Conservation (phyloP, 2,329 filamentous ascomycete species). For the Emmonsia crescens region DNA sequence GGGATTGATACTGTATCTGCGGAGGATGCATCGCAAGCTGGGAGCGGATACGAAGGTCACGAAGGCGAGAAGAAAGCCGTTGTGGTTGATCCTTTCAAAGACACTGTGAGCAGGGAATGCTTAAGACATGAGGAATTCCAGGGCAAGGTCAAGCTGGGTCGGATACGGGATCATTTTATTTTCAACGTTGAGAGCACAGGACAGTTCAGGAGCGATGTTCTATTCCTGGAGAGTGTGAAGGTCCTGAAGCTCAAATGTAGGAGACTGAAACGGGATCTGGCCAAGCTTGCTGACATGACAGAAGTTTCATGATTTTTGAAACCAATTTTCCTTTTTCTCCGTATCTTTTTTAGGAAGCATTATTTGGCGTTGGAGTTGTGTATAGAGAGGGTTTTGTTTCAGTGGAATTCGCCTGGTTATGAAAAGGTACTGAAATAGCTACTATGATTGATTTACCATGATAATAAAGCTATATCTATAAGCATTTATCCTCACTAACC, state of each 20-base stretch:
- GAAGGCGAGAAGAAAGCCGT: constrained; percentile 79
- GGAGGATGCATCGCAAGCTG: constrained; percentile 50
- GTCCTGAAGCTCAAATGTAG: constrained; percentile 73
- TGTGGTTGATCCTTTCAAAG: constrained; percentile 77
- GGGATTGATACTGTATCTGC: constrained; percentile 60
- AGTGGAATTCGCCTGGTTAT: not conserved
- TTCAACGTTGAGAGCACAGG: constrained; percentile 91
- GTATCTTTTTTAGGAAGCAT: constrained; percentile 25
- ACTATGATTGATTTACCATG: not conserved
- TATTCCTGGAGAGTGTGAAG: constrained; percentile 84
- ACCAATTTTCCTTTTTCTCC: constrained; percentile 4
- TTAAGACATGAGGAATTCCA: constrained; percentile 87
- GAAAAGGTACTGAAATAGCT: not conserved
- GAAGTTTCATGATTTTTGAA: constrained; percentile 9
- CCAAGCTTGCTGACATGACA: constrained; percentile 30
- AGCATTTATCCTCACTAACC: not conserved
- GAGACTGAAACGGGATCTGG: constrained; percentile 35
- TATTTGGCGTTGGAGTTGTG: constrained; percentile 25
- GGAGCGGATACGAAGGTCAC: constrained; percentile 59
- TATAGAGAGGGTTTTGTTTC: not conserved
- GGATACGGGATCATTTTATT: constrained; percentile 91
- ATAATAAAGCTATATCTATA: not conserved
- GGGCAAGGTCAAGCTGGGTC: constrained; percentile 86
- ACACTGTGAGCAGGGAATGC: constrained; percentile 90
- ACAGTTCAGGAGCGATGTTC: constrained; percentile 84